A percentile compares a stretch with the other conserved stretches of the same genome.
phyloP scores from a whole-genome alignment of 306 rosid species.

The Parietaria judaica region DNA sequence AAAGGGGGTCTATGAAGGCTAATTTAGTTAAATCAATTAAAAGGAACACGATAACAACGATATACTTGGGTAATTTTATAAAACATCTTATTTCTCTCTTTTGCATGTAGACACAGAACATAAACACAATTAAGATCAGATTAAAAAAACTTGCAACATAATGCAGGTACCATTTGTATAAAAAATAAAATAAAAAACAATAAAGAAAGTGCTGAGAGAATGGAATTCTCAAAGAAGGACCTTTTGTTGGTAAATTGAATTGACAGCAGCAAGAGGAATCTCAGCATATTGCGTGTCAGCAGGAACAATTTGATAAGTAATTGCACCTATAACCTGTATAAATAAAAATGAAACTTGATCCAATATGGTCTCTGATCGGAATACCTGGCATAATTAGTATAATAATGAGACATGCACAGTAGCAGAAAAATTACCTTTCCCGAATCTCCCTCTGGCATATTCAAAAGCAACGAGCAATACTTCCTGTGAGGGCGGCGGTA shows the following conservation, averaged over 20 bases:
- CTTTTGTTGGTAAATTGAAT: conserved; percentile 55
- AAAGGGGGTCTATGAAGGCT: not conserved
- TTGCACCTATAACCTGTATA: conserved; percentile 71
- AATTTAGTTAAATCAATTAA: not conserved
- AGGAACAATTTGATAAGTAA: conserved; percentile 78
- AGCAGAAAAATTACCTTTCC: conserved; percentile 42
- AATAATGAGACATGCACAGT: not conserved
- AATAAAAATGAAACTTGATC: not conserved
- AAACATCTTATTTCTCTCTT: not conserved
- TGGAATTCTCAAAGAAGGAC: conserved; percentile 24
- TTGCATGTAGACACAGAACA: too few relatives aligned
- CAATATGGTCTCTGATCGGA: not conserved
- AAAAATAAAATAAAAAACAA: not conserved
- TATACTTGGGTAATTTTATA: not conserved
- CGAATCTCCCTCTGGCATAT: conserved; percentile 24
- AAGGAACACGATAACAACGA: too few relatives aligned
- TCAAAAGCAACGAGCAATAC: conserved; percentile 68
- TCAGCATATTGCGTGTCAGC: conserved; percentile 85
- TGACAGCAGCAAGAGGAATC: conserved; percentile 85
- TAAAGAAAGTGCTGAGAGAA: not conserved
- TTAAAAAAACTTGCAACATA: not conserved
- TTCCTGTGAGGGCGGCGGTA: conserved; percentile 44
- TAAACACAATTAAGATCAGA: too few relatives aligned
- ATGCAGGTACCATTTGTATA: not conserved
- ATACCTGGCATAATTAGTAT: not conserved